Evolutionary conservation across 1,284 basidiomycete species (phyloP), one percentile per base, ranked within the genome.

Genomic region (Coniferiporia weirii): DNA sequence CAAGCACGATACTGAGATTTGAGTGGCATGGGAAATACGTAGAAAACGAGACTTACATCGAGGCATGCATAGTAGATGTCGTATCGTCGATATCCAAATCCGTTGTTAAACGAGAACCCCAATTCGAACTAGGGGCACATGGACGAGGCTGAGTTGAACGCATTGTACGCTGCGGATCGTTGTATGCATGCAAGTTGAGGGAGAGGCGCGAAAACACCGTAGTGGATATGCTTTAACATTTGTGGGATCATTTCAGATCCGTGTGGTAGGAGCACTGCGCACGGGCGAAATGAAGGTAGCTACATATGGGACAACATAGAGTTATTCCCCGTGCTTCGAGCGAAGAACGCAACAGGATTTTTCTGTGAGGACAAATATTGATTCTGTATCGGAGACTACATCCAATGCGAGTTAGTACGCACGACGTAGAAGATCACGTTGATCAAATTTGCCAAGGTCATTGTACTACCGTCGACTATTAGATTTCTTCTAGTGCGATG

Each of bases 121-220:
- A 5, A 27, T 27, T 27, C 27, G 27, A 5, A n/a, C n/a, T n/a
- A n/a, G n/a, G n/a, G n/a, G n/a, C n/a, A n/a, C n/a, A n/a, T 27
- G 27, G 27, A 27, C 27, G 27, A 27, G 27, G 2, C 27, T 5
- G 5, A 27, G 27, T 27, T 27, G 27, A 27, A 27, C 27, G 27
- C 5, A 5, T 27, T 27, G 27, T 27, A 27, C 5, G 5, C 5
- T 27, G 27, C 5, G 27, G 27, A 27, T 5, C 47, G n/a, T 52
- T 47, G 43, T n/a, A 56, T 10, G 43, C 45, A 27, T 61, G 55
- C 13, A 61, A n/a, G 46, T 58, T 61, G 13, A 61, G 54, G 10
- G 57, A 35, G 15, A 61, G 56, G 1, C 60, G 40, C 17, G 60
- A 61, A 10, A 53, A 34, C 46, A 61, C 58, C 15, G 60, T 61